phyloP scores from a whole-genome alignment of 1,139 yeast genomes.

The Debaryomyces nepalensis region DNA sequence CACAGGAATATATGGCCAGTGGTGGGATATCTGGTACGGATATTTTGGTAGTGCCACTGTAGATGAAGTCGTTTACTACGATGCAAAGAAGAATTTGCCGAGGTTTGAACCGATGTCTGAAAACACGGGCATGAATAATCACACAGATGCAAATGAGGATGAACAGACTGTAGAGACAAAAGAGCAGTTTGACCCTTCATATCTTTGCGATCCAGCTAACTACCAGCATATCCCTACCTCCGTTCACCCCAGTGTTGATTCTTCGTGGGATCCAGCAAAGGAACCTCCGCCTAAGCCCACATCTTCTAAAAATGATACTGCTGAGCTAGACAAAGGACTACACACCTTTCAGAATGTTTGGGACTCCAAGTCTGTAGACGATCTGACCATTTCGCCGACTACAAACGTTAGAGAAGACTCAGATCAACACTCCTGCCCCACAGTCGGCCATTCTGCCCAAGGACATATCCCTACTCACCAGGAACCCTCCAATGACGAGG shows the following conservation, averaged over 20 bases:
- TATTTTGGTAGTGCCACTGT: slow-evolving; percentile 31
- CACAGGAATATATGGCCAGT: slow-evolving; percentile 33
- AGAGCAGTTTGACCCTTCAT: slow-evolving; percentile 16
- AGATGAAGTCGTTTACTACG: slow-evolving; percentile 16
- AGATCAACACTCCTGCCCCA: too few species aligned
- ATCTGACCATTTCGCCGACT: background rate
- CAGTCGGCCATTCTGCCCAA: background rate
- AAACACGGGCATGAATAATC: background rate
- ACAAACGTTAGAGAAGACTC: too few species aligned
- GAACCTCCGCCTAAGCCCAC: slow-evolving; percentile 36
- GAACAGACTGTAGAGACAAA: background rate
- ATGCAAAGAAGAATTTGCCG: background rate
- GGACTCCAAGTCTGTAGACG: slow-evolving; percentile 18
- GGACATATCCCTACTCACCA: background rate
- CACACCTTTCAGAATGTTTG: slow-evolving; percentile 23
- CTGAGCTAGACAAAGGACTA: slow-evolving; percentile 17
- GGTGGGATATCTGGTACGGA: slow-evolving; percentile 53
- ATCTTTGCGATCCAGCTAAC: slow-evolving; percentile 35
- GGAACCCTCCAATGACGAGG: background rate
- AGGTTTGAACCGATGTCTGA: too few species aligned
- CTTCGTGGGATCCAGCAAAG: slow-evolving; percentile 46
- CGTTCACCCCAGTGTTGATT: slow-evolving; percentile 28
- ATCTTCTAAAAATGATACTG: background rate
- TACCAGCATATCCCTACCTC: slow-evolving; percentile 30
- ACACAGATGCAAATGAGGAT: background rate